A percentile compares a stretch with the other conserved stretches of the same genome.
phyloP scores from a whole-genome alignment of 352 stramenopile genomes.

The Globisporangium echinulatum region DNA sequence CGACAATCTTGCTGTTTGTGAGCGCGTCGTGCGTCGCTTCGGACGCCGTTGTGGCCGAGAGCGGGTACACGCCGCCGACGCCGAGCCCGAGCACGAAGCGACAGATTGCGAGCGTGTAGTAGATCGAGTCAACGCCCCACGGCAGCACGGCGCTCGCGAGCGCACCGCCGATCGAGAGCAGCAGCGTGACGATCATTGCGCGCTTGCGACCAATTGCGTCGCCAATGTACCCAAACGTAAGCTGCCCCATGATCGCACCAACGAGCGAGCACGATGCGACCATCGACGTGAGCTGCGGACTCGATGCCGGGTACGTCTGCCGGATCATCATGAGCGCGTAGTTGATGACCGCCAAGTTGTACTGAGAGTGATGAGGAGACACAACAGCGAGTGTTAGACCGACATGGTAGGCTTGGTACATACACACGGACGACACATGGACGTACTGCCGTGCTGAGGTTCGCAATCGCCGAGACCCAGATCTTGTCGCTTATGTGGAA shows the following conservation, averaged over 20 bases:
- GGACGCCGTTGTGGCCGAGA: slow-evolving; percentile 61
- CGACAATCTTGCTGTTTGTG: slow-evolving; percentile 59
- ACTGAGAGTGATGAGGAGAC: neutral
- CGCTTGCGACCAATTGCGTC: slow-evolving; percentile 56
- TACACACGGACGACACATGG: too few species aligned
- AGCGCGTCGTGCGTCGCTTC: slow-evolving; percentile 14
- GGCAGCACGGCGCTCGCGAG: slow-evolving; percentile 48
- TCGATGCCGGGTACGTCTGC: slow-evolving; percentile 43
- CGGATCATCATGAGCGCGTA: slow-evolving; percentile 23
- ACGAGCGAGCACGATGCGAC: slow-evolving; percentile 69
- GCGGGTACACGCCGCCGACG: slow-evolving; percentile 75
- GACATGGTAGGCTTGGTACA: too few species aligned
- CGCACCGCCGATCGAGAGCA: slow-evolving; percentile 61
- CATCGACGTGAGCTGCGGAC: slow-evolving; percentile 45
- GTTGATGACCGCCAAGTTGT: slow-evolving; percentile 17
- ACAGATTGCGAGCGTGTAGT: slow-evolving; percentile 55
- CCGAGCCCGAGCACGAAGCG: slow-evolving; percentile 72
- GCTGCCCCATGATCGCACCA: slow-evolving; percentile 71
- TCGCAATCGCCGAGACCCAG: slow-evolving; percentile 69
- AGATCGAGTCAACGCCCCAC: slow-evolving; percentile 48
- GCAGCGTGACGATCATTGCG: slow-evolving; percentile 71
- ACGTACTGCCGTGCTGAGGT: slow-evolving; percentile 73
- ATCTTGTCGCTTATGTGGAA: slow-evolving; percentile 33
- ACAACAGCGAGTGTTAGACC: neutral
- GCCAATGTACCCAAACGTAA: slow-evolving; percentile 78